Evolutionary conservation across 441 rosid species (phyloP), one percentile per base, ranked within the genome.

Genomic region (Pelargonium australe): DNA sequence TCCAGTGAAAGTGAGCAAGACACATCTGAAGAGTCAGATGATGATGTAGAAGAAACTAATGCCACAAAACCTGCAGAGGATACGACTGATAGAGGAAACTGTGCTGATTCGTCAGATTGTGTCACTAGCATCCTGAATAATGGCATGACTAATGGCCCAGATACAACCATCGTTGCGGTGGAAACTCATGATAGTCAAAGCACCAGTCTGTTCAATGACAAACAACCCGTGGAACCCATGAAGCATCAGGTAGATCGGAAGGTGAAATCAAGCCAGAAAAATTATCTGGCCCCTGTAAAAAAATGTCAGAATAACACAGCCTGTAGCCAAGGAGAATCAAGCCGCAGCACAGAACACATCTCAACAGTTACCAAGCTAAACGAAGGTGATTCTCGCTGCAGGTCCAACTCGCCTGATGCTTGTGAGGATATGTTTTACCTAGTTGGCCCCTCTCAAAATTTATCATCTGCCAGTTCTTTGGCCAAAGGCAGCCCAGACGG

Each of bases 1-100:
- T 80, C 84, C 72, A 71, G 76, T 73, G 86, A 79, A 72, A 79
- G 79, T 69, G 85, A 82, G 60, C 72, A 70, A 65, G 78, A 75
- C 62, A 23, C 79, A 64, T 85, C 81, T 9, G 85, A 72, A 47
- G 83, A 75, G 58, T 73, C 65, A 1, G 81, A 78, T 71, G 78
- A 76, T 66, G 74, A 83, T 75, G 78, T 57, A 66, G 86, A 73
- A 66, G 82, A 71, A 62, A 73, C 81, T 45, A 77, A 76, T 51
- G 80, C 71, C 51, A 68, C 81, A 66, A 76, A 66, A 67, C 71
- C 74, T 71, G 64, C 76, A 13, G 73, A 63, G 63, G 63, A 41
- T 14, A 43, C 31, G 17, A 73, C 64, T 58, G 70, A 71, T 65
- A 66, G 55, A 68, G 77, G 73, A 79, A 76, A 61, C 66, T 75